Percentiles rank a stretch among this genome's conserved stretches.
These are phyloP conservation scores for Apiotrichum siamense DNA, from an alignment of 1,284 basidiomycete genomes.

Conservation along the genomic window DNA sequence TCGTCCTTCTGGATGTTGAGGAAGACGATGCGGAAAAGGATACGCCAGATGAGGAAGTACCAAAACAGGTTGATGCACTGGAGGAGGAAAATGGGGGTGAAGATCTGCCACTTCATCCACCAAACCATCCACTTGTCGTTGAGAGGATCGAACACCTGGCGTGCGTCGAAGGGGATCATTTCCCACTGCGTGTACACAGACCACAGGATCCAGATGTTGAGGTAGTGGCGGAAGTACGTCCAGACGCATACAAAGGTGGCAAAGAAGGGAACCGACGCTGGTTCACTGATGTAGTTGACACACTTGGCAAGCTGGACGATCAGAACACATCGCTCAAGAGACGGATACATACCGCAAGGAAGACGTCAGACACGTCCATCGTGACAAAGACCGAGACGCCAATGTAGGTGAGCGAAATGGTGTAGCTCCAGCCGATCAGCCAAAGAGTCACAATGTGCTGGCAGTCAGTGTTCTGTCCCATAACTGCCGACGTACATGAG, in stretches of 20 bases:
- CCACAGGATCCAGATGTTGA: constrained; percentile 80
- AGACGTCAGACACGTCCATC: constrained; percentile 92
- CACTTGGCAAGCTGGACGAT: constrained; percentile 66
- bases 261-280: constrained; percentile 62
- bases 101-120: constrained; percentile 81
- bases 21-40: constrained; percentile 52
- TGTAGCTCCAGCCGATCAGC: constrained; percentile 90
- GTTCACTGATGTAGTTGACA: constrained; percentile 74
- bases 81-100: constrained; percentile 64
- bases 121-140: constrained; percentile 64
- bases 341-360: constrained; percentile 63
- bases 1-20: constrained; percentile 44
- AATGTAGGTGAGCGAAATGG: constrained; percentile 71
- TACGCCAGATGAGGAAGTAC: constrained; percentile 74
- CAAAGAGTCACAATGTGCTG: constrained; percentile 93
- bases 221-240: constrained; percentile 93
- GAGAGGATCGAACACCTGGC: constrained; percentile 53
- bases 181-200: constrained; percentile 80
- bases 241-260: constrained; percentile 66
- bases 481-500: constrained; percentile 44
- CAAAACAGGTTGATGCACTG: constrained; percentile 85
- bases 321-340: background rate
- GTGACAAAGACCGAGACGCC: constrained; percentile 90
- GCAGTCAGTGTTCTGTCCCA: constrained; percentile 4
- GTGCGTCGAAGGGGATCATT: constrained; percentile 63